Evolutionary conservation across 2,329 filamentous ascomycete genomes (phyloP).

Genomic region (Hymenoscyphus repandus): DNA sequence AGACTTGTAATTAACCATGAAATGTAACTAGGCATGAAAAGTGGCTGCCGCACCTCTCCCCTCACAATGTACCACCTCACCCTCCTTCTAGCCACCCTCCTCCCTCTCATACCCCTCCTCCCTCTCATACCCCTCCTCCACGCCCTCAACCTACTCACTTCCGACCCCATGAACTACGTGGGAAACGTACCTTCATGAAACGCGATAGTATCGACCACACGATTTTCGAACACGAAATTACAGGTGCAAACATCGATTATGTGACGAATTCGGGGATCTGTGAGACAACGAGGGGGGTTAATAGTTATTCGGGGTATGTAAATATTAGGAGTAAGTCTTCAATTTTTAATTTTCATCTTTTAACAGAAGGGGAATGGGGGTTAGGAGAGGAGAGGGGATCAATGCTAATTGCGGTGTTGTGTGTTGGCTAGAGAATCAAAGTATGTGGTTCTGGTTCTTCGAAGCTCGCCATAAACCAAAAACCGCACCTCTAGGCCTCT

Average conservation of each 20-base stretch:
- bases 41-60: too few relatives aligned
- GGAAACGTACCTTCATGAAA: conserved; percentile 27
- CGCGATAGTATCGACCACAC: conserved; percentile 35
- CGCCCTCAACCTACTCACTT: too few relatives aligned
- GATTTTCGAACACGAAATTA: conserved; percentile 41
- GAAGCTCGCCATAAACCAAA: conserved; percentile 9
- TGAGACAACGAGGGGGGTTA: conserved; percentile 11
- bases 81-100: too few relatives aligned
- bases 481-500: conserved; percentile 5
- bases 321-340: conserved; percentile 31
- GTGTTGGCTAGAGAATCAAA: conserved; percentile 4
- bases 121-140: too few relatives aligned
- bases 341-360: too few relatives aligned
- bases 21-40: too few relatives aligned
- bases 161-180: conserved; percentile 2
- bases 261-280: conserved; percentile 37
- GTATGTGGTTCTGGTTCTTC: conserved; percentile 13
- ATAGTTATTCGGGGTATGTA: conserved; percentile 12
- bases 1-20: too few relatives aligned
- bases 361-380: too few relatives aligned
- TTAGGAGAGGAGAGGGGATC: not conserved
- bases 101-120: not conserved
- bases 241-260: conserved; percentile 30
- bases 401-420: not conserved
- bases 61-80: too few relatives aligned